Evolutionary conservation across 352 stramenopile species (phyloP).

Genomic region (Phytophthora pluvialis): DNA sequence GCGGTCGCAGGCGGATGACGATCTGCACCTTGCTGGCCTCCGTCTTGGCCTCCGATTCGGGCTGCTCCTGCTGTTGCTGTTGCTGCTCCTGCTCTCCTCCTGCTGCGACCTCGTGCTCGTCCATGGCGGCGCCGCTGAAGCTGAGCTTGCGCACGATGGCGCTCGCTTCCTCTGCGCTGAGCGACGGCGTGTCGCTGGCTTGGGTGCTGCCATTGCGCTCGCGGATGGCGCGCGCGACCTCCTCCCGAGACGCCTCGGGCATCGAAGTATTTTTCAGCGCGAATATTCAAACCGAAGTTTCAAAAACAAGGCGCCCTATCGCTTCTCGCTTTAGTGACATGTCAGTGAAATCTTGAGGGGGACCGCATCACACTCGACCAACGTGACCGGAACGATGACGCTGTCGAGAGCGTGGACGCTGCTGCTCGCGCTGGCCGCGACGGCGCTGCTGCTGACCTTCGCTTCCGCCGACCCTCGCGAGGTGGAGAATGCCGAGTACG

Average conservation of each 20-base stretch:
- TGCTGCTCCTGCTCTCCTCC: constrained; percentile 1
- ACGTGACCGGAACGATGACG: constrained; percentile 4
- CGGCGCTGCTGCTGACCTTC: constrained; percentile 39
- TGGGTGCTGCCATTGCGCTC: constrained; percentile 26
- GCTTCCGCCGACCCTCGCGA: constrained; percentile 59
- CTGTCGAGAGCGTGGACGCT: constrained; percentile 19
- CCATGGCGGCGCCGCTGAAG: constrained; percentile 56
- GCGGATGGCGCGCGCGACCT: constrained; percentile 29
- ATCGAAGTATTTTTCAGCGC: neutral
- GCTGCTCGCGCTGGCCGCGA: constrained; percentile 38
- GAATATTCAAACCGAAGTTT: constrained; percentile 20
- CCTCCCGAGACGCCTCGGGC: constrained; percentile 17
- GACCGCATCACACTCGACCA: neutral
- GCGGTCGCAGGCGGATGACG: constrained; percentile 73
- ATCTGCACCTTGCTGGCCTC: constrained; percentile 49
- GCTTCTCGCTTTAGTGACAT: constrained; percentile 1
- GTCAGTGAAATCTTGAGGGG: constrained; percentile 12
- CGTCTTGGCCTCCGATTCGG: constrained; percentile 18
- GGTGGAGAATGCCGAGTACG: constrained; percentile 69
- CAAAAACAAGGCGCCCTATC: neutral
- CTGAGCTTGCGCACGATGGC: constrained; percentile 64
- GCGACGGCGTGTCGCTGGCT: constrained; percentile 18
- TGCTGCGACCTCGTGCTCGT: constrained; percentile 31
- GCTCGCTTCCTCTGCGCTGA: constrained; percentile 16
- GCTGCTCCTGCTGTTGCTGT: constrained; percentile 19